Evolutionary conservation across 2,329 filamentous ascomycete species (phyloP), one percentile per base, ranked within the genome.

Genomic region (Botrytis deweyae): DNA sequence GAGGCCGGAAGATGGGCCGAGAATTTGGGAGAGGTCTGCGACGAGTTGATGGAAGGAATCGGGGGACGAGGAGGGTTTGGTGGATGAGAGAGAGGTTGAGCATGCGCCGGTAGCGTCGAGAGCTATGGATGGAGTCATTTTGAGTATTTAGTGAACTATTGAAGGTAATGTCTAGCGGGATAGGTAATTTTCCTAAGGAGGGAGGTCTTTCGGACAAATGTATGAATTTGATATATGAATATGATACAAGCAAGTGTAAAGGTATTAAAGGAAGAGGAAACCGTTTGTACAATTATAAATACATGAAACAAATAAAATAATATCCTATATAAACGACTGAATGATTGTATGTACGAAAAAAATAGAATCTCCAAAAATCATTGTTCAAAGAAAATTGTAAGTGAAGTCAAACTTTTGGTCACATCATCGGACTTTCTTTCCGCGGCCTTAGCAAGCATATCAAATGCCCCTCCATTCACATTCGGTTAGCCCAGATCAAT

Each of bases 1-100:
- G 78, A 97, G 87, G 4, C 94, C 94, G 20, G 92, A 96, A 74
- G 90, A 93, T 5, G 93, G 92, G 3, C 94, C 94, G 8, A 98
- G 87, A 38, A 89, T 89, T 72, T 87, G 84, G 79, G 91, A 94
- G 78, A 97, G 88, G n/a, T 89, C 88, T 74, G 88, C 80, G 72
- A 97, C 92, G 64, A 97, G 89, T 71, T 85, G 82, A 55, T 94
- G 88, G 81, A 97, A 96, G 20, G 82, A 81, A 78, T 87, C 84
- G 74, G 79, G 79, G 44, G 62, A 6, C 20, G 38, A 61, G 1
- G 86, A 85, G 33, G 66, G 0, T 64, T 64, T 71, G 29, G 6
- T 64, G 22, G 58, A n/a, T 10, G 58, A 33, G 25, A 22, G 42
- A n/a, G 69, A 55, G 52, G 9, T 22, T 40, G 63, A 61, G 25